Conservation (phyloP, 306 rosid species). For the Gynostemma pentaphyllum region DNA sequence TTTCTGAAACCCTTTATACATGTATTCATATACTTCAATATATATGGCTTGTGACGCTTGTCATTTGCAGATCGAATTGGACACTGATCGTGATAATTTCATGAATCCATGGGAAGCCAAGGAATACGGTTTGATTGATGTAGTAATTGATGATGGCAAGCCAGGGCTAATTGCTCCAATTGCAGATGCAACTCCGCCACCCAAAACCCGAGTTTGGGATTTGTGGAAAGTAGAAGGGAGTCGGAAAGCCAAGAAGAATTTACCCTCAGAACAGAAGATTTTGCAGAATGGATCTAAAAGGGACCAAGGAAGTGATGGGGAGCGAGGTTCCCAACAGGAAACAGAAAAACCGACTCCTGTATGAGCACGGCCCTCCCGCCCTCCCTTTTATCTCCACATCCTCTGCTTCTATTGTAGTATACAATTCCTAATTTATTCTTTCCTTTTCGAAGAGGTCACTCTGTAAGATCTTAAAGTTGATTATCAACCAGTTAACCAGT, state of each 20-base stretch:
- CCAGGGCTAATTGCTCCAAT: conserved; percentile 85
- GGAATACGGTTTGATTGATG: conserved; percentile 80
- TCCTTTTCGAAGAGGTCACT: not conserved
- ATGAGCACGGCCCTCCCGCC: conserved; percentile 17
- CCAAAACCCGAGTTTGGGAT: conserved; percentile 45
- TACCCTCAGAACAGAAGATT: conserved; percentile 58
- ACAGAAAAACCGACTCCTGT: conserved; percentile 43
- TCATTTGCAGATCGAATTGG: conserved; percentile 54
- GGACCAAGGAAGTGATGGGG: conserved; percentile 27
- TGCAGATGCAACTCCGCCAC: conserved; percentile 62
- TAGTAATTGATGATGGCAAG: conserved; percentile 80
- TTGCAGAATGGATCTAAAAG: conserved; percentile 25
- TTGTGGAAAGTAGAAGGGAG: conserved; percentile 49
- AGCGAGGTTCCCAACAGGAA: conserved; percentile 24
- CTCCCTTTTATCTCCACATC: not conserved
- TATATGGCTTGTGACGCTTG: too few relatives aligned
- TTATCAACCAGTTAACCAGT: not conserved
- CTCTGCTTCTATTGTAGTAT: not conserved
- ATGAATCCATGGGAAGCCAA: conserved; percentile 94
- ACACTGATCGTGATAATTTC: conserved; percentile 78
- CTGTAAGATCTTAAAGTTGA: conserved; percentile 4
- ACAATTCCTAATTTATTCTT: not conserved
- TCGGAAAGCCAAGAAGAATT: conserved; percentile 38
- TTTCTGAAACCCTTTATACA: not conserved
- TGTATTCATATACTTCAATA: too few relatives aligned